Conservation (phyloP, 345 rosid genomes). For the Gossypium anomalum region DNA sequence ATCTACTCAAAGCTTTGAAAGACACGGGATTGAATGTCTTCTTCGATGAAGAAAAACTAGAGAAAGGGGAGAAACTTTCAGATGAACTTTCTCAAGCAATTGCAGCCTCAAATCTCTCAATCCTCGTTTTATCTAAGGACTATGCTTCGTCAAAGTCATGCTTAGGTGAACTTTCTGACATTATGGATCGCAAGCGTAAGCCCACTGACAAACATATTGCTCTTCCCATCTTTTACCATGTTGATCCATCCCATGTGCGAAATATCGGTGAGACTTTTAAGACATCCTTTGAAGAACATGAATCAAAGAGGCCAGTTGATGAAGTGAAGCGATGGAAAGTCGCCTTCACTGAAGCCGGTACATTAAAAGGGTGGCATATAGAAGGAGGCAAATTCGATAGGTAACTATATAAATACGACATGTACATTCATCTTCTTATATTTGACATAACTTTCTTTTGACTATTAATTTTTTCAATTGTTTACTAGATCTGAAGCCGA, state of each 20-base stretch:
- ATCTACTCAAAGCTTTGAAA: neutral
- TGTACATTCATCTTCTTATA: neutral
- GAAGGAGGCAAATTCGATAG: neutral
- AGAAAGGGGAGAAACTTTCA: neutral
- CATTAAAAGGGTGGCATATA: neutral
- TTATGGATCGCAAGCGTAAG: neutral
- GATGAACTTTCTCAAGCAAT: neutral
- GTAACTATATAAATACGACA: neutral
- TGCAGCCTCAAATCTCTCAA: neutral
- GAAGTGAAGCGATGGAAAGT: neutral
- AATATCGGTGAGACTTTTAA: neutral
- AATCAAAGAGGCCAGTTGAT: neutral
- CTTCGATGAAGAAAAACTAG: neutral
- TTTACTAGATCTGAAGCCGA: neutral
- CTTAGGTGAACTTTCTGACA: neutral
- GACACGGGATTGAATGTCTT: neutral
- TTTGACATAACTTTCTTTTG: neutral
- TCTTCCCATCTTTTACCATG: neutral
- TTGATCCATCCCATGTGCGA: neutral
- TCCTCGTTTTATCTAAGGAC: neutral
- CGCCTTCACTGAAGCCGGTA: neutral
- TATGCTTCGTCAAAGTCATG: constrained; percentile 1
- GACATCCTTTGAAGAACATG: neutral
- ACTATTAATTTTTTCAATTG: neutral
- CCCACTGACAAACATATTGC: neutral